Conservation (phyloP, 2,329 filamentous ascomycete genomes). For the Fusarium haematococcum region DNA sequence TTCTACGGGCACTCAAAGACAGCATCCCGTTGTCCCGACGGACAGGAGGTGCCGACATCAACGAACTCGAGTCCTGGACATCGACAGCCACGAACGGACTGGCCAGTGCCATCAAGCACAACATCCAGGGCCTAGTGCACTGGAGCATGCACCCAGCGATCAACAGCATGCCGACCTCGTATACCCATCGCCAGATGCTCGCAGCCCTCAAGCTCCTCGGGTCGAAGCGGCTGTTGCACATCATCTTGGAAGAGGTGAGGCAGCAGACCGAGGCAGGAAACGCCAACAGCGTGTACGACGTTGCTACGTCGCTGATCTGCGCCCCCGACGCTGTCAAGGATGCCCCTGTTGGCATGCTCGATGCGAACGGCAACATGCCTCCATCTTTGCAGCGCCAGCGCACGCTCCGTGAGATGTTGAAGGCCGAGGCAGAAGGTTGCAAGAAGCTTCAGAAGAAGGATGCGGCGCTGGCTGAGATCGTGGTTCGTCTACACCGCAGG, state of each 20-base stretch:
- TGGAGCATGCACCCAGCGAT: constrained; percentile 72
- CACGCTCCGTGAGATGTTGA: constrained; percentile 71
- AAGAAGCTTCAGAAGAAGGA: constrained; percentile 68
- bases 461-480: constrained; percentile 67
- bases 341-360: constrained; percentile 48
- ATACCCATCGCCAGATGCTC: constrained; percentile 79
- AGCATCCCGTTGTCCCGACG: constrained; percentile 69
- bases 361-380: constrained; percentile 51
- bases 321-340: constrained; percentile 69
- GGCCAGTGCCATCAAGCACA: constrained; percentile 67
- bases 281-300: constrained; percentile 73
- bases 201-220: constrained; percentile 71
- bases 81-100: constrained; percentile 67
- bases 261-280: constrained; percentile 70
- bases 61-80: constrained; percentile 77
- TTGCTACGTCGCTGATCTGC: constrained; percentile 76
- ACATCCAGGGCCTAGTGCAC: constrained; percentile 71
- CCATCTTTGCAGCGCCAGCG: constrained; percentile 59
- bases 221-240: constrained; percentile 67
- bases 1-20: constrained; percentile 74
- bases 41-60: constrained; percentile 70
- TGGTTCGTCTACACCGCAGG: constrained; percentile 71
- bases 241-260: constrained; percentile 76
- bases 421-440: constrained; percentile 68
- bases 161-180: constrained; percentile 70